phyloP scores from a whole-genome alignment of 495 filamentous ascomycete species.

The Xylaria acuta region DNA sequence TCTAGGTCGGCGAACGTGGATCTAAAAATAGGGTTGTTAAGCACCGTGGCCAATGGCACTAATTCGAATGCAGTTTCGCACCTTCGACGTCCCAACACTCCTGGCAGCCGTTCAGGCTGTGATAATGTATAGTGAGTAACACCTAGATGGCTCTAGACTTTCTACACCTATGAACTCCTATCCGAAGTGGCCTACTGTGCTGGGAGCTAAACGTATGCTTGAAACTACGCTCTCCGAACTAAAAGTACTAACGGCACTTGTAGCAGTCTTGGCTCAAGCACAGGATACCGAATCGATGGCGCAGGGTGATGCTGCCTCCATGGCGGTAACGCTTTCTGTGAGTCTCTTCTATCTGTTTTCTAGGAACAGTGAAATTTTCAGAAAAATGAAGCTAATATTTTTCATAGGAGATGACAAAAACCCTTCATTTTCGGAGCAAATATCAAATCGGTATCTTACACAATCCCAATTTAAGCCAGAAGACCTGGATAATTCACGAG shows the following conservation, averaged over 20 bases:
- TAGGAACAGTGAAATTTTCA: not conserved
- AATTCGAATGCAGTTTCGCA: not conserved
- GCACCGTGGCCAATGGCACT: not conserved
- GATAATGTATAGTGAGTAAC: not conserved
- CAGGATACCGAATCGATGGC: not conserved
- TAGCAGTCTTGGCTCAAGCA: not conserved
- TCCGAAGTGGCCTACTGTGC: not conserved
- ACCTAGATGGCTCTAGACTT: not conserved
- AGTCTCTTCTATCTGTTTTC: not conserved
- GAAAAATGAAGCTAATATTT: not conserved
- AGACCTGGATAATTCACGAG: not conserved
- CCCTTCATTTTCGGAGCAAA: not conserved
- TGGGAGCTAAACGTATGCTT: not conserved
- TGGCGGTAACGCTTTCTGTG: slow-evolving; percentile 9
- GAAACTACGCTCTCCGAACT: too few relatives aligned
- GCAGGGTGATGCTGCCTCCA: not conserved
- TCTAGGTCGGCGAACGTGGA: not conserved
- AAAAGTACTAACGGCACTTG: not conserved
- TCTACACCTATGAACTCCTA: not conserved
- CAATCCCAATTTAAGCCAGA: not conserved
- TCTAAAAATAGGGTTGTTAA: not conserved
- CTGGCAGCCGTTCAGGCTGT: slow-evolving; percentile 9
- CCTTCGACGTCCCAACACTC: slow-evolving; percentile 1
- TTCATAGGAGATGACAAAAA: not conserved
- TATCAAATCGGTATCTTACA: not conserved